Conservation (phyloP, 2,329 filamentous ascomycete genomes). For the Podosphaera fusca region DNA sequence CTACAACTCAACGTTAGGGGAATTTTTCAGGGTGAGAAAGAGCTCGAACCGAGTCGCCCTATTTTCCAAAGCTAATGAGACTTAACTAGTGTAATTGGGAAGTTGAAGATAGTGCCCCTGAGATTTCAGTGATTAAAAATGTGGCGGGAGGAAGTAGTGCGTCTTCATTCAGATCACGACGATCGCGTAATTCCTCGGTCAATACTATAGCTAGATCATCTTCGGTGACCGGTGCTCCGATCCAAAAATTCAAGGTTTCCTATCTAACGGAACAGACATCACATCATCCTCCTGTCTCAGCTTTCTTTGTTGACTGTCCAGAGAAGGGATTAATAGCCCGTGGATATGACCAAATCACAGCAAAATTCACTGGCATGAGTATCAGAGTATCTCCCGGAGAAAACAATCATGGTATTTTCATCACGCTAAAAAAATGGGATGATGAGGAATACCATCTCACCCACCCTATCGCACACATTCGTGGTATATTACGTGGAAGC, state of each 20-base stretch:
- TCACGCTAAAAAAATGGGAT: conserved; percentile 55
- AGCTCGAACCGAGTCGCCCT: background rate
- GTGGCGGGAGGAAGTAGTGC: conserved; percentile 8
- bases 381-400: conserved; percentile 78
- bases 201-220: conserved; percentile 6
- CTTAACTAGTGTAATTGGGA: conserved; percentile 70
- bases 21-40: conserved; percentile 73
- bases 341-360: conserved; percentile 88
- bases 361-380: conserved; percentile 92
- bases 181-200: conserved; percentile 9
- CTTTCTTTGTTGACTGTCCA: conserved; percentile 81
- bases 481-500: conserved; percentile 68
- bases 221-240: conserved; percentile 15
- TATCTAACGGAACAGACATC: conserved; percentile 96
- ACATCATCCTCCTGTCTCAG: conserved; percentile 90
- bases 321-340: conserved; percentile 70
- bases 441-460: conserved; percentile 88
- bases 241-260: conserved; percentile 56
- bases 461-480: conserved; percentile 80
- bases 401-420: conserved; percentile 90
- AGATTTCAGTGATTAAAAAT: conserved; percentile 21
- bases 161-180: conserved; percentile 13
- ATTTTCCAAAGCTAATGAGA: background rate
- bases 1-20: conserved; percentile 89
- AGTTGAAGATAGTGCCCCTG: conserved; percentile 53